Base-by-base conservation (phyloP, 805 yeast genomes). In the Starmerella floris region DNA sequence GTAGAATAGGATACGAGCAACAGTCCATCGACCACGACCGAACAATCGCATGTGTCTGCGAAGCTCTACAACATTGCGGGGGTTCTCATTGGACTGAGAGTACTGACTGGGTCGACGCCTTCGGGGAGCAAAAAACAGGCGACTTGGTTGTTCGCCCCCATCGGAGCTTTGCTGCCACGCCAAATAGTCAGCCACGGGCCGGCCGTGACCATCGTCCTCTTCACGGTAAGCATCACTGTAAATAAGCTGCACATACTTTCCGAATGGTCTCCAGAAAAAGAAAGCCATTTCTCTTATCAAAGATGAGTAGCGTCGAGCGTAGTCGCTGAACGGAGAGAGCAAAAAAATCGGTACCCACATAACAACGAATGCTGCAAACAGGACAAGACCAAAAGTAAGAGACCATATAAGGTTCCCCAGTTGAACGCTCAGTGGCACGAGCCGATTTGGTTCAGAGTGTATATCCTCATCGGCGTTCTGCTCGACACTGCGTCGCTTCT, bases 11-110 rank as follows among this genome's bases (percentile, higher is more conserved):
- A 88, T 69, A 49, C 97, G 69, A 1, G 95, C 95, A 17, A 77
- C 57, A 16, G 79, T 77, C 97, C 97, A 91, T 51, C 76, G 65
- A 30, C 97, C 97, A 59, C 97, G 70, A 28, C 97, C 97, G 59
- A 91, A 88, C 39, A 75, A 66, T 45, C 97, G 70, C 20, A 63
- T 43, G 26, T 55, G 40, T n/a, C 35, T 38, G 37, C 34, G 20
- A 6, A 22, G 31, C 30, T 26, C 23, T 11, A 10, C 8, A 6
- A 6, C 23, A 16, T 15, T 15, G 23, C 33, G 25, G 30, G 13
- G 23, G 30, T 33, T 16, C 28, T 21, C 41, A 27, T 26, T 25
- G n/a, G n/a, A n/a, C 23, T 33, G 41, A 22, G 9, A 23, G 37
- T 39, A 42, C 33, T 50, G 47, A 36, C 46, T 45, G 10, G 54